Evolutionary conservation across 2,329 filamentous ascomycete genomes (phyloP), one percentile per base, ranked within the genome.

Genomic region (Xylaria hypoxylon): DNA sequence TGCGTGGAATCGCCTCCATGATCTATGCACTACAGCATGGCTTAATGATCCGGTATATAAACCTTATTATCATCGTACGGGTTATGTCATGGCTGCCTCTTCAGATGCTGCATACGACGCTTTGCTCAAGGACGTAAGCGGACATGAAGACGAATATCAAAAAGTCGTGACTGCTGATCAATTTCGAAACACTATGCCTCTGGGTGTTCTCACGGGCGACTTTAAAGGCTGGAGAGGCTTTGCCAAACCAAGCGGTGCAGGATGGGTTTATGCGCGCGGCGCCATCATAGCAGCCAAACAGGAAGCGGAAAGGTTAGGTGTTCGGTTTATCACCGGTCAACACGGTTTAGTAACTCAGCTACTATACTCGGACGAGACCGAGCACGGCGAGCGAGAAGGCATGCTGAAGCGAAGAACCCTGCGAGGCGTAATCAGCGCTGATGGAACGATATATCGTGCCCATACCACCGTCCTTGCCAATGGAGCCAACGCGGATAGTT

Each of bases 181-280:
- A 15, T 87, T 87, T 65, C 78, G 79, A 22, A 76, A 73, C 13
- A 83, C 84, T 0, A 86, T 87, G 85, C 84, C 85, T 1, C 64
- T 79, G 10, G 84, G 84, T 2, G 80, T 86, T 0, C 72, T 86
- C 28, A 84, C 83, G 0, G 84, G 84, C 2, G 74, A 80, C 0
- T 84, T 87, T 51, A 78, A 80, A 0, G 78, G 79, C 5, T 86
- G 85, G 85, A 81, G 81, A 69, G 85, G 85, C 11, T 85, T 82
- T 71, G 80, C 79, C 62, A 82, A 82, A 65, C 69, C 74, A 19
- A 69, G 73, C 28, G 78, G 81, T 7, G 83, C 84, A 3, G 86
- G 85, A 7, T 88, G 85, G 85, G 83, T 86, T 1, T 83, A 84
- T 68, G 85, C 86, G 3, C 77, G 80, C 13, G 83, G 83, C 40